Conservation (phyloP, 345 rosid species). For the Pseudoturritis turrita region DNA sequence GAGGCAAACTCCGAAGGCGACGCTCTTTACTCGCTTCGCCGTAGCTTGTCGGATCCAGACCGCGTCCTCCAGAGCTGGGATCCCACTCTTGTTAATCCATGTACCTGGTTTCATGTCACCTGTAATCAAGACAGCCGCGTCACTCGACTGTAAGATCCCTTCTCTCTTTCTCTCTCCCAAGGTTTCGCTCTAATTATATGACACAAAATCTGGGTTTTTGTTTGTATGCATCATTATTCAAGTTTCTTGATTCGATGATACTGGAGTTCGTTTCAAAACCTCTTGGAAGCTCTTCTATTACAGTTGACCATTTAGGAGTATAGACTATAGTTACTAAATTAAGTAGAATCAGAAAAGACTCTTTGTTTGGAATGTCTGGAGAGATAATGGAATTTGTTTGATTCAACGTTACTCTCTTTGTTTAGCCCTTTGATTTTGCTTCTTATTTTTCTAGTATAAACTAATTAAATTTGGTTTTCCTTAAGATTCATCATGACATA, state of each 20-base stretch:
- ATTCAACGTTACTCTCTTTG: neutral
- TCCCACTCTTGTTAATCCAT: slow-evolving; percentile 84
- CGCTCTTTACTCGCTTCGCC: slow-evolving; percentile 64
- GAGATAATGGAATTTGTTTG: too few species aligned
- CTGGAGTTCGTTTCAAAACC: too few species aligned
- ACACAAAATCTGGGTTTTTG: neutral
- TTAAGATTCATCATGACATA: neutral
- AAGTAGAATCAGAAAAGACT: too few species aligned
- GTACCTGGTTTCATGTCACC: slow-evolving; percentile 85
- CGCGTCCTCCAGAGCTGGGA: slow-evolving; percentile 84
- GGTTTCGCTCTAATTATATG: too few species aligned
- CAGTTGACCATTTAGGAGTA: too few species aligned
- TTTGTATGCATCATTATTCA: too few species aligned
- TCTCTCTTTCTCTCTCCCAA: too few species aligned
- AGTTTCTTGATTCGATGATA: too few species aligned
- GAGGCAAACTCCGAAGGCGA: slow-evolving; percentile 72
- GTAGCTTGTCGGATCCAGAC: slow-evolving; percentile 61
- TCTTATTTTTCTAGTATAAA: too few species aligned
- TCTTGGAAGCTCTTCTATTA: too few species aligned
- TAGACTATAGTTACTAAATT: too few species aligned
- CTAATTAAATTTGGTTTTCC: neutral
- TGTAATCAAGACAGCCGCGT: slow-evolving; percentile 69
- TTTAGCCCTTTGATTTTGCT: neutral
- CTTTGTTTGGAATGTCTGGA: too few species aligned
- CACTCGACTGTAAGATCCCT: slow-evolving; percentile 51